These are phyloP conservation scores for Coemansia sp. DNA, from an alignment of 192 early-diverging fungal genomes.

Conservation along the genomic window DNA sequence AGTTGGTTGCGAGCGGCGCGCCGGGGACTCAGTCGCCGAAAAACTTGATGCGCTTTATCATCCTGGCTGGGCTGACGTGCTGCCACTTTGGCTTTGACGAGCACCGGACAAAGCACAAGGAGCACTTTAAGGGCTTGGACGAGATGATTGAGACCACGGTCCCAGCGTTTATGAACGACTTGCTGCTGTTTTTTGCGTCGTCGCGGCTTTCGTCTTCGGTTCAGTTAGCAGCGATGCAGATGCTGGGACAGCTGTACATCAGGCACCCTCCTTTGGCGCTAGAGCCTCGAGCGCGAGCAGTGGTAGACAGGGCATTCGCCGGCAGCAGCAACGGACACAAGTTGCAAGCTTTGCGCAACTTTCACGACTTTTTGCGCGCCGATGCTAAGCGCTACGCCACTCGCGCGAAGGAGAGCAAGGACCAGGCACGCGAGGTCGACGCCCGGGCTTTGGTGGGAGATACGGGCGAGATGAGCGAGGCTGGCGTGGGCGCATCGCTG, in stretches of 20 bases:
- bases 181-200: constrained; percentile 52
- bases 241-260: constrained; percentile 73
- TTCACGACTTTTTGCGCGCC: constrained; percentile 67
- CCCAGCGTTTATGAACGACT: constrained; percentile 37
- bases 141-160: constrained; percentile 27
- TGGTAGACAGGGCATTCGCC: constrained; percentile 74
- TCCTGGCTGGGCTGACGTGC: constrained; percentile 72
- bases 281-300: constrained; percentile 47
- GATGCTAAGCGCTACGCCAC: constrained; percentile 64
- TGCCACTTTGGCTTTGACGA: constrained; percentile 84
- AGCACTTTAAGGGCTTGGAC: constrained; percentile 46
- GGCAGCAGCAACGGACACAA: constrained; percentile 55
- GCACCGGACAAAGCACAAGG: constrained; percentile 36
- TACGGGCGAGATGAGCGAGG: constrained; percentile 79
- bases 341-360: constrained; percentile 71
- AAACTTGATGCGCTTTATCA: constrained; percentile 68
- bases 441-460: constrained; percentile 80
- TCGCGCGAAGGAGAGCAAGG: constrained; percentile 49
- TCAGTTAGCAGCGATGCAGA: constrained; percentile 62
- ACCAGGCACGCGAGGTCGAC: constrained; percentile 60
- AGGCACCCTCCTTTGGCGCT: constrained; percentile 71
- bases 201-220: constrained; percentile 33
- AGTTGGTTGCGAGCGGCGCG: constrained; percentile 29
- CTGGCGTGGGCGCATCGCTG: constrained; percentile 84
- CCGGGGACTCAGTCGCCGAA: constrained; percentile 33